These are phyloP conservation scores for Paracoccidioides lutzii DNA, from an alignment of 2,329 filamentous ascomycete species.

Conservation along the genomic window DNA sequence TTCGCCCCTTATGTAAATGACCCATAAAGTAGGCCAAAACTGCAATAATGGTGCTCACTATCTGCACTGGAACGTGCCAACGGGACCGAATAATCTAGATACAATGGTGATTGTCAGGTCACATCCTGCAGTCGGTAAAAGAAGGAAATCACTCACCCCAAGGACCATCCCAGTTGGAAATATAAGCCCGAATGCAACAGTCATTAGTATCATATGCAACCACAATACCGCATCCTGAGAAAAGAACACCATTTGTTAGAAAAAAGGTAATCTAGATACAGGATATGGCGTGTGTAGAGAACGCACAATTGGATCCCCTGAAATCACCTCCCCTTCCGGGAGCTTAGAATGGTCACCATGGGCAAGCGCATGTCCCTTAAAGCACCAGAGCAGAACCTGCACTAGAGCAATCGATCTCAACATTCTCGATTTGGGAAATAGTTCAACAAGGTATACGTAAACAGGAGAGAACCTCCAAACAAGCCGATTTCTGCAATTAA, in stretches of 20 bases:
- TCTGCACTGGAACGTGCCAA: slow-evolving; percentile 88
- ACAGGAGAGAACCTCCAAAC: neutral
- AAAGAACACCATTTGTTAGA: neutral
- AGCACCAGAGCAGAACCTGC: neutral
- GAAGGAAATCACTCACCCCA: slow-evolving; percentile 47
- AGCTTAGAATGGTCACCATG: slow-evolving; percentile 48
- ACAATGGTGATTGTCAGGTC: neutral
- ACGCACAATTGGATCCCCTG: slow-evolving; percentile 60
- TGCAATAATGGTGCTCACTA: slow-evolving; percentile 59
- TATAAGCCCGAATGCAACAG: slow-evolving; percentile 75
- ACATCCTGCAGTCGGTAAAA: neutral
- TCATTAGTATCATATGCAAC: slow-evolving; percentile 85
- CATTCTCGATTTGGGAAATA: neutral
- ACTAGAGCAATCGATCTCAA: neutral
- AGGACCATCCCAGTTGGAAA: slow-evolving; percentile 94
- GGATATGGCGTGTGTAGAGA: slow-evolving; percentile 15
- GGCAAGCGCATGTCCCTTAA: slow-evolving; percentile 23
- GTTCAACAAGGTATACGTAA: neutral
- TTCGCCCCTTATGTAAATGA: slow-evolving; percentile 76
- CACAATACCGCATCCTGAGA: slow-evolving; percentile 67
- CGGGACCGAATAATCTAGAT: slow-evolving; percentile 68
- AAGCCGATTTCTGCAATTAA: neutral
- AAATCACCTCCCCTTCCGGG: slow-evolving; percentile 55
- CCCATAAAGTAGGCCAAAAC: slow-evolving; percentile 82
- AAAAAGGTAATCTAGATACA: neutral